phyloP scores from a whole-genome alignment of 345 rosid species.

The Citrus sp. region DNA sequence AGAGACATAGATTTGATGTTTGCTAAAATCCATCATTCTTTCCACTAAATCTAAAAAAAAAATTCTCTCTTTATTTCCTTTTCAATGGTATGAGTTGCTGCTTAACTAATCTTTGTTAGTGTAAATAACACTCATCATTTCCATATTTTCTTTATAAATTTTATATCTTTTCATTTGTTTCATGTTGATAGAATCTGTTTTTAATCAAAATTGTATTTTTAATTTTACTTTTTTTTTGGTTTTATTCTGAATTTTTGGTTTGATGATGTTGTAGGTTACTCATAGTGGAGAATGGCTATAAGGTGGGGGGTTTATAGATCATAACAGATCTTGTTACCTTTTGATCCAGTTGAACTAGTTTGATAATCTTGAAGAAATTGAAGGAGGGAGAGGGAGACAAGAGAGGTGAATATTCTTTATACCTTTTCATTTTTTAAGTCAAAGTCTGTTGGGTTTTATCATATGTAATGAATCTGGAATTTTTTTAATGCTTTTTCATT shows the following conservation, averaged over 20 bases:
- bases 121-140: conserved; percentile 5
- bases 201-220: not conserved
- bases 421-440: conserved; percentile 13
- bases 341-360: conserved; percentile 26
- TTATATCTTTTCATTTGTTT: not conserved
- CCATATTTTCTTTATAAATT: not conserved
- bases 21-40: conserved; percentile 3
- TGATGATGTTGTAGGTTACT: conserved; percentile 19
- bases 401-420: conserved; percentile 16
- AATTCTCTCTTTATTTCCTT: not conserved
- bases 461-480: not conserved
- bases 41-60: conserved; percentile 4
- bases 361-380: conserved; percentile 20
- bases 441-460: conserved; percentile 8
- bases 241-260: conserved; percentile 5
- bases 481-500: conserved; percentile 5
- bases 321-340: conserved; percentile 36
- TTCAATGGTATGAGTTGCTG: conserved; percentile 20
- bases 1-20: conserved; percentile 9
- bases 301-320: conserved; percentile 26
- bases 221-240: not conserved
- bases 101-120: conserved; percentile 22
- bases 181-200: not conserved
- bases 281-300: conserved; percentile 18
- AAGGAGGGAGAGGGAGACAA: conserved; percentile 1